These are phyloP conservation scores for Stipa capillata DNA, from an alignment of 176 grass and related monocot species.

Conservation along the genomic window DNA sequence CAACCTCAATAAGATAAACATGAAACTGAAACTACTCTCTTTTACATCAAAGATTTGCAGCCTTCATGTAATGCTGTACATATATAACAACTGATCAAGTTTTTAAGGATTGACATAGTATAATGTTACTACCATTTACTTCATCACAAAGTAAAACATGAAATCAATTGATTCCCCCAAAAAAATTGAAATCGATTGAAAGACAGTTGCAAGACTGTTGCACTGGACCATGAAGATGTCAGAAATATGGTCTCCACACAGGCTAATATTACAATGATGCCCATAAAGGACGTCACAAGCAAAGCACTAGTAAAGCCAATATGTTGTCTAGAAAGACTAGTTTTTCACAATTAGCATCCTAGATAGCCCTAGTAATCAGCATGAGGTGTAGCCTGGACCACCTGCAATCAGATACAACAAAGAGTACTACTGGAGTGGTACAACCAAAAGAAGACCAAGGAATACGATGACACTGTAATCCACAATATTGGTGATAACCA, in stretches of 20 bases:
- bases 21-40: neutral
- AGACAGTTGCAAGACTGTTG: neutral
- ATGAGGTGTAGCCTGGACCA: constrained; percentile 25
- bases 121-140: neutral
- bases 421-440: constrained; percentile 9
- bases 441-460: constrained; percentile 27
- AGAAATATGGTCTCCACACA: neutral
- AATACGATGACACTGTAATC: constrained; percentile 19
- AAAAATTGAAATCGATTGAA: too few relatives aligned
- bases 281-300: neutral
- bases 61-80: neutral
- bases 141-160: neutral
- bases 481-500: neutral
- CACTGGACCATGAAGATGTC: neutral
- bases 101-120: neutral
- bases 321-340: neutral
- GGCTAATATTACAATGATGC: neutral
- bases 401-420: constrained; percentile 5
- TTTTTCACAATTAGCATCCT: constrained; percentile 15
- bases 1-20: too few relatives aligned
- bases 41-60: neutral
- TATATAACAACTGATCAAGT: neutral
- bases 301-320: neutral
- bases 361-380: neutral
- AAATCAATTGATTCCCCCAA: neutral